These are phyloP conservation scores for Melampsora americana DNA, from an alignment of 1,284 basidiomycete genomes.

Conservation along the genomic window DNA sequence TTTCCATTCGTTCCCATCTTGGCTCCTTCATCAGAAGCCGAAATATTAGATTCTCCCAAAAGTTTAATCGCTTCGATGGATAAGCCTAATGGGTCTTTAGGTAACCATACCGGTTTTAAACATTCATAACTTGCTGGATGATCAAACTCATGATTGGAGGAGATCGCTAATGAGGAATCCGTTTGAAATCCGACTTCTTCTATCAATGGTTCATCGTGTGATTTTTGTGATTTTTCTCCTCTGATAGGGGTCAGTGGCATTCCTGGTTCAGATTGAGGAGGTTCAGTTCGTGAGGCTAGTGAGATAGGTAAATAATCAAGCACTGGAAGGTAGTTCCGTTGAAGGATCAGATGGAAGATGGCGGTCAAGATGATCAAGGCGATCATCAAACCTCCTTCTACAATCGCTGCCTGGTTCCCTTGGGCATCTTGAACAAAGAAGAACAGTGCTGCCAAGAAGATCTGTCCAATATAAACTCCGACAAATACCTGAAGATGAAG, in stretches of 20 bases:
- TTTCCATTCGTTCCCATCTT: slow-evolving; percentile 62
- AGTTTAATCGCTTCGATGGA: slow-evolving; percentile 64
- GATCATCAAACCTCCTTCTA: slow-evolving; percentile 37
- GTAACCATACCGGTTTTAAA: slow-evolving; percentile 71
- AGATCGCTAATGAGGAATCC: slow-evolving; percentile 35
- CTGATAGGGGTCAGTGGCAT: not conserved
- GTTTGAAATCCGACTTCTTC: slow-evolving; percentile 7
- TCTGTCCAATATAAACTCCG: slow-evolving; percentile 40
- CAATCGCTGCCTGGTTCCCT: slow-evolving; percentile 15
- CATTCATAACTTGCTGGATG: slow-evolving; percentile 49
- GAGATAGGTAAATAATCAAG: slow-evolving; percentile 41
- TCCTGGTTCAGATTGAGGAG: not conserved
- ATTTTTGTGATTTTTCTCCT: not conserved
- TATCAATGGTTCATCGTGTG: slow-evolving; percentile 27
- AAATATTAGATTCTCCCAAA: slow-evolving; percentile 63
- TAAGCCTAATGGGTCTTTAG: slow-evolving; percentile 67
- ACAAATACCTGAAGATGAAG: slow-evolving; percentile 23
- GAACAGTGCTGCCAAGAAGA: slow-evolving; percentile 33
- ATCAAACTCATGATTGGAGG: slow-evolving; percentile 48
- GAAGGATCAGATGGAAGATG: slow-evolving; percentile 27
- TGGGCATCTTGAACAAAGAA: slow-evolving; percentile 23
- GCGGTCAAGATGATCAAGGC: slow-evolving; percentile 23
- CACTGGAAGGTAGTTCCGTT: slow-evolving; percentile 28
- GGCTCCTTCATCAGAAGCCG: slow-evolving; percentile 62
- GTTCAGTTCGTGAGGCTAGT: not conserved